These are phyloP conservation scores for Lasiodiplodia hormozganensis DNA, from an alignment of 2,329 filamentous ascomycete genomes.

Conservation along the genomic window DNA sequence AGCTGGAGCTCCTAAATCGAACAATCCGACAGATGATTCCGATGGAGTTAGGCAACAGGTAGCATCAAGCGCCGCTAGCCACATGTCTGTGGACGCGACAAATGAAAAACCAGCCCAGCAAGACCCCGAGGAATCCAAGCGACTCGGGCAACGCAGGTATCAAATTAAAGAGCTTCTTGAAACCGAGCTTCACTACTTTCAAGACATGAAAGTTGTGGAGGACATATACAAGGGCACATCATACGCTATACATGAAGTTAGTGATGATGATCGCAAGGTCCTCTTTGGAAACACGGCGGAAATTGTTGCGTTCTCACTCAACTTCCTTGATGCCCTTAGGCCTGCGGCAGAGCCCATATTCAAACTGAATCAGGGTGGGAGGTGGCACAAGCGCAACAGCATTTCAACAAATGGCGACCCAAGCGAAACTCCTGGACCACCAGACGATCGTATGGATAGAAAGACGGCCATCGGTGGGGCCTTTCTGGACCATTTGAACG, in stretches of 20 bases:
- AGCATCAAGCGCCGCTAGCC: constrained; percentile 8
- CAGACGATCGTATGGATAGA: constrained; percentile 50
- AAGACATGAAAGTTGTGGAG: constrained; percentile 96
- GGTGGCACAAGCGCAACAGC: constrained; percentile 60
- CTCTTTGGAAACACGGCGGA: constrained; percentile 94
- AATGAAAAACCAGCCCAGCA: constrained; percentile 5
- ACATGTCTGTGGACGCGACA: neutral
- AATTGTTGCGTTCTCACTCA: constrained; percentile 83
- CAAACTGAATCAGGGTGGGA: constrained; percentile 55
- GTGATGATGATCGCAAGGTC: constrained; percentile 81
- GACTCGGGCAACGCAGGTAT: constrained; percentile 80
- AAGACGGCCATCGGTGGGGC: constrained; percentile 65
- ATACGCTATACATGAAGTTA: constrained; percentile 79
- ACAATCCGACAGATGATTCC: neutral
- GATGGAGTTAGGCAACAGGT: neutral
- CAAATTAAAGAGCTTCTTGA: constrained; percentile 92
- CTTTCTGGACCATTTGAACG: constrained; percentile 61
- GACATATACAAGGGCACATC: constrained; percentile 98
- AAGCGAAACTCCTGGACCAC: constrained; percentile 39
- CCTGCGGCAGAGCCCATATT: constrained; percentile 82
- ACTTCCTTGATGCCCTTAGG: constrained; percentile 81
- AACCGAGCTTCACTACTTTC: constrained; percentile 88
- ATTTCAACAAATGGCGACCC: constrained; percentile 49
- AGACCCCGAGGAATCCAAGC: constrained; percentile 57
- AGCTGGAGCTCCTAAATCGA: neutral